These are phyloP conservation scores for Fusarium tricinctum DNA, from an alignment of 2,329 filamentous ascomycete genomes.

Conservation along the genomic window DNA sequence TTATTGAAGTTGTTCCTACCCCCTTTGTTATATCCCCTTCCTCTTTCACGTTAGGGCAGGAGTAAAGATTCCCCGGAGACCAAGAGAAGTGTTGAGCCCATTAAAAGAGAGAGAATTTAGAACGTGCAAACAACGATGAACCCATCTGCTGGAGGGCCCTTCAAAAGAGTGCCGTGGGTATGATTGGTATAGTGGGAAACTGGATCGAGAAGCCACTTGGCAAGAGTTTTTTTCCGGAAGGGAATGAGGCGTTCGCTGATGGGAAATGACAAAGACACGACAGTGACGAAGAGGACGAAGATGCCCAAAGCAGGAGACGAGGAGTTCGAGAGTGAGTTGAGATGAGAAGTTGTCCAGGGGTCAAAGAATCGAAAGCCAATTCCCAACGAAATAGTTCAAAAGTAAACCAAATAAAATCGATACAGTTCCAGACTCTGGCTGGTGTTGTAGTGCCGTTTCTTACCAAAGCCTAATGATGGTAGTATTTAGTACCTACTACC, in stretches of 20 bases:
- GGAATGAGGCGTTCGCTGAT: conserved; percentile 8
- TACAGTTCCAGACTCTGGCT: conserved; percentile 24
- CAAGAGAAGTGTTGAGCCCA: conserved; percentile 47
- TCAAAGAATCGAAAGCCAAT: conserved; percentile 3
- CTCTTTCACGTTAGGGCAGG: conserved; percentile 47
- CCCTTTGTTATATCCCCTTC: conserved; percentile 50
- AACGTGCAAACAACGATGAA: conserved; percentile 51
- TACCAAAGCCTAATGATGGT: background rate
- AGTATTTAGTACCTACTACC: background rate
- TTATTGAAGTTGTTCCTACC: conserved; percentile 46
- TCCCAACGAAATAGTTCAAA: conserved; percentile 23
- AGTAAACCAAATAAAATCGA: conserved; percentile 32
- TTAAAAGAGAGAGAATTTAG: conserved; percentile 51
- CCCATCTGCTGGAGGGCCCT: conserved; percentile 42
- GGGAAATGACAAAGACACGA: background rate
- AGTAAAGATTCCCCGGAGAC: conserved; percentile 50
- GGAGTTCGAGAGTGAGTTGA: conserved; percentile 20
- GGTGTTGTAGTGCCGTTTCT: background rate
- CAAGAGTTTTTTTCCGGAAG: conserved; percentile 3
- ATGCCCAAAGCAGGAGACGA: conserved; percentile 15
- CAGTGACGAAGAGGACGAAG: conserved; percentile 13
- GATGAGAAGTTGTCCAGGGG: conserved; percentile 4
- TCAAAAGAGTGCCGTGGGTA: conserved; percentile 47
- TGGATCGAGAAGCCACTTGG: conserved; percentile 14
- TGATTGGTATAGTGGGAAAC: conserved; percentile 39